These are phyloP conservation scores for Thalassiosira ordinaria DNA, from an alignment of 352 stramenopile genomes.

Conservation along the genomic window DNA sequence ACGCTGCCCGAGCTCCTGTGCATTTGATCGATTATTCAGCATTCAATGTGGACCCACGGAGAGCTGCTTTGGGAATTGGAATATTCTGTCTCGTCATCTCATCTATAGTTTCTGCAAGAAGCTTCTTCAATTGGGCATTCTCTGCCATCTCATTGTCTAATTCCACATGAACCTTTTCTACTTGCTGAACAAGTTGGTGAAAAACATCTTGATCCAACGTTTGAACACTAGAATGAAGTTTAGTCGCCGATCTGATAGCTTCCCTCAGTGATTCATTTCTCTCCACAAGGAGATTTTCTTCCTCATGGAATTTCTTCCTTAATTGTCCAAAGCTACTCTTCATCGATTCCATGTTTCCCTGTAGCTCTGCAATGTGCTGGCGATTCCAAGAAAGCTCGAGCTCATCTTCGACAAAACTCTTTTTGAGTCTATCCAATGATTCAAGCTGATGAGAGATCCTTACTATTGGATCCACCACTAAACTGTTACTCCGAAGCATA, in stretches of 20 bases:
- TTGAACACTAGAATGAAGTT: no score
- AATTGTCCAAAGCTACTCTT: conserved; percentile 1
- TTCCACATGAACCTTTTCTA: no score
- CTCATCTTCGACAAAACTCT: conserved; percentile 17
- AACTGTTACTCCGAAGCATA: conserved; percentile 7
- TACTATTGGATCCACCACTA: conserved; percentile 9
- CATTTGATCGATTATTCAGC: background rate
- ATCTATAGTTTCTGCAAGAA: conserved; percentile 14
- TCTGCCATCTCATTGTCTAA: no score
- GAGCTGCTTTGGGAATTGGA: conserved; percentile 2
- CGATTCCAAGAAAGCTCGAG: conserved; percentile 21
- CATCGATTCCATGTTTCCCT: conserved; percentile 3
- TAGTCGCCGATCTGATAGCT: no score
- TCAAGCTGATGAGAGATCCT: conserved; percentile 23
- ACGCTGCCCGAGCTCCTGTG: no score
- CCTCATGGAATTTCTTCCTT: conserved; percentile 6
- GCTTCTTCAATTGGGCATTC: conserved; percentile 18
- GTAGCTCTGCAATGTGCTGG: conserved; percentile 27
- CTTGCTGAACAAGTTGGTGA: no score
- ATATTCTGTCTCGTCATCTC: conserved; percentile 9
- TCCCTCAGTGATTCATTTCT: conserved; percentile 10
- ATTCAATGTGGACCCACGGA: conserved; percentile 1
- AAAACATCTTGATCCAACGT: no score
- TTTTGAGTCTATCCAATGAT: conserved; percentile 20
- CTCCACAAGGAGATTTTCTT: conserved; percentile 11